phyloP scores from a whole-genome alignment of 139 green algal genomes.

The Chlamydomonas incerta region DNA sequence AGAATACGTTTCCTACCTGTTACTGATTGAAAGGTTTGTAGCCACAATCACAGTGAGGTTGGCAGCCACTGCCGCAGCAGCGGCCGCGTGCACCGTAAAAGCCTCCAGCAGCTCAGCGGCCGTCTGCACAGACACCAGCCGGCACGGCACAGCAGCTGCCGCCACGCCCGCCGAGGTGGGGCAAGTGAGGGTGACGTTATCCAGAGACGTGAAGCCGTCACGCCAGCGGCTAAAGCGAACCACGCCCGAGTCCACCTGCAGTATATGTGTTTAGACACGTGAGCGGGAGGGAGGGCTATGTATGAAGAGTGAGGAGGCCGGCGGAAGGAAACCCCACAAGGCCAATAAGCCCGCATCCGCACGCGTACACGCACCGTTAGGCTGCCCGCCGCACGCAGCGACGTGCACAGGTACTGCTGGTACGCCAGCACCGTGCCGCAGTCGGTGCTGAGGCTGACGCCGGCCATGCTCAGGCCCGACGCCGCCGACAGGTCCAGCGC shows the following conservation, averaged over 20 bases:
- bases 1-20: not conserved
- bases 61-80: too few species aligned
- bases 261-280: too few species aligned
- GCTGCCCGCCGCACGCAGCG: not conserved
- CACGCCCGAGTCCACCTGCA: not conserved
- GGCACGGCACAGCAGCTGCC: not conserved
- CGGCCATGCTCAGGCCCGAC: not conserved
- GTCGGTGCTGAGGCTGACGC: conserved; percentile 6
- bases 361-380: not conserved
- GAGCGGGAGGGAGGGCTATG: too few species aligned
- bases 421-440: conserved; percentile 8
- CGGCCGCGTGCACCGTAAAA: not conserved
- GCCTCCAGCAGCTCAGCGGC: conserved; percentile 7
- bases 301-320: too few species aligned
- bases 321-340: too few species aligned
- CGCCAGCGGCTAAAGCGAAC: not conserved
- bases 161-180: not conserved
- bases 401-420: conserved; percentile 20
- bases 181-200: conserved; percentile 29
- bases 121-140: conserved; percentile 2
- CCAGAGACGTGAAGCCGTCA: conserved; percentile 9
- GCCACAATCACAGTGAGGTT: not conserved
- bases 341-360: too few species aligned
- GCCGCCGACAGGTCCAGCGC: not conserved
- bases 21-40: not conserved